Evolutionary conservation across 2,329 filamentous ascomycete species (phyloP).

Genomic region (Dothideomycetes sp.): DNA sequence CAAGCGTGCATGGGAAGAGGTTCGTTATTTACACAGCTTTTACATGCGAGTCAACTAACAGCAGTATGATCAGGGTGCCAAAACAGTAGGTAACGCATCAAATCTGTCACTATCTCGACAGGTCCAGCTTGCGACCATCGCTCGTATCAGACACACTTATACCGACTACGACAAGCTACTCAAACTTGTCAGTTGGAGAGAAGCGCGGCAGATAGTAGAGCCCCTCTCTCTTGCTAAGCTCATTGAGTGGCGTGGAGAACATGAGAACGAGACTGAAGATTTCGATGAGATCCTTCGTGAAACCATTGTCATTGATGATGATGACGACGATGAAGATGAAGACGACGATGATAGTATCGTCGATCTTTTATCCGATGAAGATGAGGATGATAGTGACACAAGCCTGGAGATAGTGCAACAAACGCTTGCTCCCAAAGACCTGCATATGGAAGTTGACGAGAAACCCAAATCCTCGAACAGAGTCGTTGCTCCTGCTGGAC

Average conservation of each 20-base stretch:
- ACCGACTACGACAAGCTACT: conserved; percentile 54
- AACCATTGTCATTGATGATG: conserved; percentile 55
- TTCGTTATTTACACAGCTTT: conserved; percentile 22
- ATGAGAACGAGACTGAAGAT: conserved; percentile 42
- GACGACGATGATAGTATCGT: conserved; percentile 9
- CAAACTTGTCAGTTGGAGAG: conserved; percentile 41
- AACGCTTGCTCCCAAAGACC: conserved; percentile 9
- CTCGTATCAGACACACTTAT: conserved; percentile 53
- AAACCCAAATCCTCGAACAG: not conserved
- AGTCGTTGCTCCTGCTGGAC: not conserved
- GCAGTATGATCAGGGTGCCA: conserved; percentile 35
- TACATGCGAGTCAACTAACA: conserved; percentile 17
- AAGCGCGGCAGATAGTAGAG: conserved; percentile 48
- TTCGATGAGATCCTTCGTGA: conserved; percentile 55
- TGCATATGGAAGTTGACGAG: conserved; percentile 7
- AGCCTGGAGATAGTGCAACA: conserved; percentile 9
- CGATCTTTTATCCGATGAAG: not conserved
- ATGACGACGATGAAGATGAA: conserved; percentile 42
- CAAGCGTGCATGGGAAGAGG: conserved; percentile 51
- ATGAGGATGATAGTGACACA: conserved; percentile 9
- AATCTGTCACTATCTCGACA: conserved; percentile 47
- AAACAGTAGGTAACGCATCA: conserved; percentile 48
- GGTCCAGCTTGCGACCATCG: conserved; percentile 52
- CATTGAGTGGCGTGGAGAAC: conserved; percentile 54
- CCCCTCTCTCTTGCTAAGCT: conserved; percentile 47